phyloP scores from a whole-genome alignment of 495 filamentous ascomycete genomes.

The Daldinia grandis region DNA sequence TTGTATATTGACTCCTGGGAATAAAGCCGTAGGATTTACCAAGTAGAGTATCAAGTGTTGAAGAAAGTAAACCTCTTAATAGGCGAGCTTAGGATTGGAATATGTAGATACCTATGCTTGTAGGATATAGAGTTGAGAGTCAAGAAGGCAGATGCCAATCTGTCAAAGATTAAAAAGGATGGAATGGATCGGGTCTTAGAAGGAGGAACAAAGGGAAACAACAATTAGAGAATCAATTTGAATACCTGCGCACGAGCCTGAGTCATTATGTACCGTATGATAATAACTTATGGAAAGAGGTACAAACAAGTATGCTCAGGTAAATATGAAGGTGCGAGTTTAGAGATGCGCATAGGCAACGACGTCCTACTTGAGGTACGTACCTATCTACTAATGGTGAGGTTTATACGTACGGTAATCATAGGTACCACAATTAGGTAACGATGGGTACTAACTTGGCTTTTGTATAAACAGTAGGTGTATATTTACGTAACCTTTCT shows the following conservation, averaged over 20 bases:
- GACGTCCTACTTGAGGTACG: not conserved
- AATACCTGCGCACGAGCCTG: not conserved
- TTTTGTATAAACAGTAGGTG: not conserved
- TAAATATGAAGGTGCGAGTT: not conserved
- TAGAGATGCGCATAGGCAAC: not conserved
- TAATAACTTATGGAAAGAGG: not conserved
- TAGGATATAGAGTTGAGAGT: not conserved
- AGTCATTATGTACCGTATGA: not conserved
- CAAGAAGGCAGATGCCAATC: not conserved
- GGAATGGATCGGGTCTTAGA: not conserved
- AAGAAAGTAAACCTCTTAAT: not conserved
- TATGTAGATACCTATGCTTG: not conserved
- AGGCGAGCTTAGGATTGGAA: not conserved
- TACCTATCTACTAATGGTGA: not conserved
- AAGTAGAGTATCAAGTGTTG: not conserved
- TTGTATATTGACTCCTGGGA: not conserved
- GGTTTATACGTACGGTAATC: no score
- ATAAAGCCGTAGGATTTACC: not conserved
- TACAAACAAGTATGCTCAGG: not conserved
- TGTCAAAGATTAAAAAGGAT: not conserved
- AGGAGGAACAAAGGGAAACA: not conserved
- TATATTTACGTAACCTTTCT: not conserved
- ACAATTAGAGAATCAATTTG: not conserved
- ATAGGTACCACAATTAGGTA: no score
- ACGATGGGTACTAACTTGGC: not conserved